phyloP scores from a whole-genome alignment of 345 rosid species.

The Euphorbia lathyris region DNA sequence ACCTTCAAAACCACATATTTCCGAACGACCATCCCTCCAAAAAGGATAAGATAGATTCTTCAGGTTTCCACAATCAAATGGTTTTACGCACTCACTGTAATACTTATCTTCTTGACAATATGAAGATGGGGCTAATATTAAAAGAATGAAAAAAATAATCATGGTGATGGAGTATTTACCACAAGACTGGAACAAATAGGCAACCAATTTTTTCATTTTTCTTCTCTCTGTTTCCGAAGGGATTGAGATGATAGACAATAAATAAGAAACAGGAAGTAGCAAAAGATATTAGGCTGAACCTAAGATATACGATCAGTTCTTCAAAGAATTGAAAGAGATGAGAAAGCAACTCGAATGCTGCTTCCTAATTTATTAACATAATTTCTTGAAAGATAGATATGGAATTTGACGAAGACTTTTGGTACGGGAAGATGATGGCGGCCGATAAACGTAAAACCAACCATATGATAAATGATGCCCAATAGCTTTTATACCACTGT shows the following conservation, averaged over 20 bases:
- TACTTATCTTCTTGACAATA: constrained; percentile 10
- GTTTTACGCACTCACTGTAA: constrained; percentile 24
- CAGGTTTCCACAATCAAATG: constrained; percentile 33
- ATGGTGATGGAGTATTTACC: constrained; percentile 2
- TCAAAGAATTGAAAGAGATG: neutral
- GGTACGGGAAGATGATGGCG: neutral
- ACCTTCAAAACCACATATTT: constrained; percentile 30
- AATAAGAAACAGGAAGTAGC: neutral
- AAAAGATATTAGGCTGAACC: neutral
- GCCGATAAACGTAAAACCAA: neutral
- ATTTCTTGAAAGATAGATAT: neutral
- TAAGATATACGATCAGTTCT: neutral
- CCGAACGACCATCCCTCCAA: constrained; percentile 34
- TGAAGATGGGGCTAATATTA: constrained; percentile 23
- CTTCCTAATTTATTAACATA: neutral
- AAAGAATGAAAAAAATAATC: constrained; percentile 20
- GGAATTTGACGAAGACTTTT: constrained; percentile 8
- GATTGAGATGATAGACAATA: neutral
- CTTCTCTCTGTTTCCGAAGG: neutral
- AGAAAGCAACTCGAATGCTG: neutral
- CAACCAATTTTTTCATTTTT: neutral
- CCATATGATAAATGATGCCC: neutral
- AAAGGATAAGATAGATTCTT: constrained; percentile 42
- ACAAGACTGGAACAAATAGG: neutral
- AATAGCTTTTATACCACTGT: neutral